Conservation (phyloP, 148 eudicot genomes). For the Spergularia marina region DNA sequence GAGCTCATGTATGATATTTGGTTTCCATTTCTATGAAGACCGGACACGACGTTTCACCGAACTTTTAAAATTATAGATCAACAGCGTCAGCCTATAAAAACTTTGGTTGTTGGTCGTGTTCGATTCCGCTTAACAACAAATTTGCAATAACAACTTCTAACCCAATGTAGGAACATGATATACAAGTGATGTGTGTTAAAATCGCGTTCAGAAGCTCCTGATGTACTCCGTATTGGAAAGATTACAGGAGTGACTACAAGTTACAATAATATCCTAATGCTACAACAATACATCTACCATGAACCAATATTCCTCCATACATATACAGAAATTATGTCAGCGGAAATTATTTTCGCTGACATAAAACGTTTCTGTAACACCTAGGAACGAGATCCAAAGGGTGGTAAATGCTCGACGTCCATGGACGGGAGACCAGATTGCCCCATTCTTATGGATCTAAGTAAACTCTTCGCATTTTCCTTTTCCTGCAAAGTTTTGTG, state of each 20-base stretch:
- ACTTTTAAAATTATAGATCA: too few relatives aligned
- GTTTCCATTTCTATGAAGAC: too few relatives aligned
- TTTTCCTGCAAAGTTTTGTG: constrained; percentile 62
- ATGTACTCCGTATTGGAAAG: neutral
- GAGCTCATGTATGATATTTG: too few relatives aligned
- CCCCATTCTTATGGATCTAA: constrained; percentile 69
- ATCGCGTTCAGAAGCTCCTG: neutral
- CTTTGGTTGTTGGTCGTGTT: too few relatives aligned
- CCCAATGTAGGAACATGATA: too few relatives aligned
- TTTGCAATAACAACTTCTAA: too few relatives aligned
- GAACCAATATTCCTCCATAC: constrained; percentile 12
- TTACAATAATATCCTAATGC: constrained; percentile 16
- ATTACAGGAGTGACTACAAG: constrained; percentile 3
- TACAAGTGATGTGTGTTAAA: too few relatives aligned
- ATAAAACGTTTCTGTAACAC: neutral
- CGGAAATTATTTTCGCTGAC: constrained; percentile 3
- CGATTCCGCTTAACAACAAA: too few relatives aligned
- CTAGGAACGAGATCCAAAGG: constrained; percentile 35
- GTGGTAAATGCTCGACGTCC: constrained; percentile 63
- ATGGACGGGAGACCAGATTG: constrained; percentile 50
- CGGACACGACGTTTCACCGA: too few relatives aligned
- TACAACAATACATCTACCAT: constrained; percentile 15
- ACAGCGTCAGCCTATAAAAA: too few relatives aligned
- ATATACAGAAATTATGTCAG: constrained; percentile 22
- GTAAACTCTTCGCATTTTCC: constrained; percentile 88